Evolutionary conservation across 352 stramenopile species (phyloP), one percentile per base, ranked within the genome.

Genomic region (Phytopythium litorale): DNA sequence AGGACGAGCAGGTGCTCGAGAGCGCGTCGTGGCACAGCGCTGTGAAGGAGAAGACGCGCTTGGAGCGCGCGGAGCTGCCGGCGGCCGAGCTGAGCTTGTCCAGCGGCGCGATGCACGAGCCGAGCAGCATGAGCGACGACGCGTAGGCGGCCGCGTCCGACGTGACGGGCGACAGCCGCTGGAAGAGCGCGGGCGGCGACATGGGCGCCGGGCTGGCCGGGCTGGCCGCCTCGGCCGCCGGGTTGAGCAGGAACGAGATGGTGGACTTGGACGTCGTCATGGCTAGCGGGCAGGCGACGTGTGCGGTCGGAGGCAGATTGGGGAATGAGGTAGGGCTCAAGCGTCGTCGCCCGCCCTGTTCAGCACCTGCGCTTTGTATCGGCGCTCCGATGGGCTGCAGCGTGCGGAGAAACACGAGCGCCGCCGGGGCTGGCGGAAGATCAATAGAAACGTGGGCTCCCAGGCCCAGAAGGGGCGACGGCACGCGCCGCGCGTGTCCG

Each of bases 211-310:
- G 59, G 23, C 43, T 42, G 62, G 23, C 40, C 60, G 37, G 37
- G n/a, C 51, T 64, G 62, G 35, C 8, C 43, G 56, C 23, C 32
- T 56, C 61, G 18, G 64, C 62, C 11, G 56, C 64, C 7, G 70
- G 70, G 49, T 81, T 81, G 64, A 81, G 70, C 56, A 76, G 60
- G 69, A 71, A 78, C 12, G 73, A 72, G 60, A 81, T 81, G 64
- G 73, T 71, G 25, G 70, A 65, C 60, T 78, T 81, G 64, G 43
- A 65, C 62, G 69, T 62, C 70, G 69, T 59, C 70, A 80, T 80
- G 16, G 13, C 55, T 32, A 32, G 25, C 9, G 12, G 8, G 15
- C 5, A 46, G 38, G 38, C 25, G 49, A 40, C 19, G 25, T 35
- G 49, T 19, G 28, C 49, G 12, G 25, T 40, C 30, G 4, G n/a